Percentiles rank a stretch among this genome's conserved stretches.
These are phyloP conservation scores for Hypoxylon sp. DNA, from an alignment of 2,329 filamentous ascomycete species.

Conservation along the genomic window DNA sequence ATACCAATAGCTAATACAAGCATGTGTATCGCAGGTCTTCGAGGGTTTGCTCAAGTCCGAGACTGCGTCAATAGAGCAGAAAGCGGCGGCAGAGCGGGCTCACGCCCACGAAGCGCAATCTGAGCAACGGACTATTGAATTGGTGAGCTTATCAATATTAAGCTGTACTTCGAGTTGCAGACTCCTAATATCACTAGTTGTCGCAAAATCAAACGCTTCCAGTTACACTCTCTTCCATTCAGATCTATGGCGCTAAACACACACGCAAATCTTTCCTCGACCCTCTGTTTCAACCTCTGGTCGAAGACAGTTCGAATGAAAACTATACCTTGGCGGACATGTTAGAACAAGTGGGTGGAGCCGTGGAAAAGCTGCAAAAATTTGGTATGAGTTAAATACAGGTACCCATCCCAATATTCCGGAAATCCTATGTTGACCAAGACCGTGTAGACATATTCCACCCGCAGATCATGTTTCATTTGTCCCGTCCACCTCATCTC, in stretches of 20 bases:
- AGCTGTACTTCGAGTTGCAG: background rate
- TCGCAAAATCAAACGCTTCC: slow-evolving; percentile 87
- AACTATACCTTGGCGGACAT: slow-evolving; percentile 86
- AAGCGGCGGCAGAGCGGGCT: slow-evolving; percentile 46
- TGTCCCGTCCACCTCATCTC: slow-evolving; percentile 80
- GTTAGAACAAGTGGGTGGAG: slow-evolving; percentile 60
- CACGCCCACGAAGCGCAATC: slow-evolving; percentile 62
- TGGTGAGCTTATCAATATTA: slow-evolving; percentile 64
- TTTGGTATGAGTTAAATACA: slow-evolving; percentile 75
- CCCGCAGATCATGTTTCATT: slow-evolving; percentile 83
- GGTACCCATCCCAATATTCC: background rate
- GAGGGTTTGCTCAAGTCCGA: slow-evolving; percentile 52
- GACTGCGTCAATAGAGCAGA: slow-evolving; percentile 50
- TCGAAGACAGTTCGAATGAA: slow-evolving; percentile 75
- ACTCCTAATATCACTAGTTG: slow-evolving; percentile 65
- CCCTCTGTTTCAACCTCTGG: slow-evolving; percentile 81
- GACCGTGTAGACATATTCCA: slow-evolving; percentile 82
- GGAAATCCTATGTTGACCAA: slow-evolving; percentile 46
- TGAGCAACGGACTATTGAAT: slow-evolving; percentile 73
- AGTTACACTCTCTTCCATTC: slow-evolving; percentile 87
- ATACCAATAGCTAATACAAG: slow-evolving; percentile 22
- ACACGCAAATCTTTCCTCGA: slow-evolving; percentile 90
- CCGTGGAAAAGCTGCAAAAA: slow-evolving; percentile 73
- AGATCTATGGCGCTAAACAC: slow-evolving; percentile 84
- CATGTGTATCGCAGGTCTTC: slow-evolving; percentile 48